Conservation (phyloP, 768 basidiomycete genomes). For the Collybia mongolica region DNA sequence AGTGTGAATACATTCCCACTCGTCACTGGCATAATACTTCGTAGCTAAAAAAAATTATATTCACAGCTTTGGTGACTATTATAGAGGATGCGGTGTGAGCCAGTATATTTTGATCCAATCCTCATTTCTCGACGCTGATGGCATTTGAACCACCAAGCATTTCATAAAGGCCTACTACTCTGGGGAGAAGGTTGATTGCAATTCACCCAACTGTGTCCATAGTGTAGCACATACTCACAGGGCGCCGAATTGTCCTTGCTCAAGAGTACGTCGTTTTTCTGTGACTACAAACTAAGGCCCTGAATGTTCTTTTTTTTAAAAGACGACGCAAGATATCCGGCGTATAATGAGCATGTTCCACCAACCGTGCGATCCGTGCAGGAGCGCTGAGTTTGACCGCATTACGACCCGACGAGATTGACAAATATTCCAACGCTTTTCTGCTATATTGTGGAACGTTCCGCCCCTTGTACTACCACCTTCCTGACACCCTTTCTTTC, state of each 20-base stretch:
- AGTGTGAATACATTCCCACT: constrained; percentile 36
- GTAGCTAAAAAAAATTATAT: neutral
- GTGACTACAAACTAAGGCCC: neutral
- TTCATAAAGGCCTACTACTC: constrained; percentile 64
- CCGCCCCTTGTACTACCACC: constrained; percentile 6
- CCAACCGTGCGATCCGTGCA: constrained; percentile 59
- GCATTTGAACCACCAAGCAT: constrained; percentile 39
- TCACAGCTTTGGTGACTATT: constrained; percentile 40
- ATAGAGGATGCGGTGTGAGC: constrained; percentile 41
- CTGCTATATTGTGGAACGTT: neutral
- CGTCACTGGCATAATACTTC: constrained; percentile 2
- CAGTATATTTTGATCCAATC: constrained; percentile 9
- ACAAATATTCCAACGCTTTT: neutral
- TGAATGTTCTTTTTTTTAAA: constrained; percentile 1
- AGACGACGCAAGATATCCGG: constrained; percentile 46
- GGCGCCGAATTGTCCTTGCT: constrained; percentile 58
- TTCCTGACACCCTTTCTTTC: neutral
- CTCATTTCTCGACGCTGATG: constrained; percentile 7
- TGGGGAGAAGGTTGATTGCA: constrained; percentile 58
- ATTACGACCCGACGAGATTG: constrained; percentile 10
- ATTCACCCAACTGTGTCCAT: constrained; percentile 43
- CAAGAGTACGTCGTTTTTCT: constrained; percentile 26
- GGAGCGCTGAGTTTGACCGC: constrained; percentile 31
- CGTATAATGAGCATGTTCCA: constrained; percentile 67
- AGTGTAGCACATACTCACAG: constrained; percentile 62